Conservation (phyloP, 208 protist species). For the Phytomonas sp. region DNA sequence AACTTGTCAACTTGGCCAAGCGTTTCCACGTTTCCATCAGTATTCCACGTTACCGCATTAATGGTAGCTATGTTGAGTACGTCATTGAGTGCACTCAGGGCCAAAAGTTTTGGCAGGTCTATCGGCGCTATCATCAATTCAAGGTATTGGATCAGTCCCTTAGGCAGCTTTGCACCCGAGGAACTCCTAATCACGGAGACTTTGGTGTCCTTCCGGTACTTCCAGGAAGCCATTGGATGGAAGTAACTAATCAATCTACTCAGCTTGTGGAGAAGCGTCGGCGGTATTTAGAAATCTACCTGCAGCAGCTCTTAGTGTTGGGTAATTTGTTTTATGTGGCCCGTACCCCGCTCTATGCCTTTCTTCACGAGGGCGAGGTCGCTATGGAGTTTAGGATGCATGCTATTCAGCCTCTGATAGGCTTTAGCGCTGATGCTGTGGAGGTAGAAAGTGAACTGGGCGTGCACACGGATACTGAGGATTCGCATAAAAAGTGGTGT, state of each 20-base stretch:
- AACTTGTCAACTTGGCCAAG: neutral
- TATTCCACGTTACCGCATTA: constrained; percentile 61
- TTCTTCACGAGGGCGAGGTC: constrained; percentile 78
- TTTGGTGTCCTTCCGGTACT: constrained; percentile 79
- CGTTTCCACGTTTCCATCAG: constrained; percentile 12
- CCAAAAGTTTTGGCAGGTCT: constrained; percentile 49
- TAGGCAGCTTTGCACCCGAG: constrained; percentile 34
- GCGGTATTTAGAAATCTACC: constrained; percentile 72
- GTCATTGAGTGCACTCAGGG: constrained; percentile 47
- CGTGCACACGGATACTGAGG: constrained; percentile 9
- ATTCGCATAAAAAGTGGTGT: constrained; percentile 4
- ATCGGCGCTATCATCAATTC: constrained; percentile 81
- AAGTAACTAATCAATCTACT: constrained; percentile 79
- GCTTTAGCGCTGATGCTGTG: constrained; percentile 5
- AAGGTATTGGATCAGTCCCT: constrained; percentile 61
- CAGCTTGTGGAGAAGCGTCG: constrained; percentile 74
- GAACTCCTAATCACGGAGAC: constrained; percentile 34
- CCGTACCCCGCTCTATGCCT: constrained; percentile 54
- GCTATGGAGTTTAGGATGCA: constrained; percentile 25
- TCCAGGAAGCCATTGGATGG: constrained; percentile 71
- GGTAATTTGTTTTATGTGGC: constrained; percentile 71
- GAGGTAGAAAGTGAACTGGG: constrained; percentile 9
- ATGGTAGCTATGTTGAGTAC: constrained; percentile 65
- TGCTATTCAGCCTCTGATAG: constrained; percentile 25
- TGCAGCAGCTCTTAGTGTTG: constrained; percentile 74